A percentile compares a stretch with the other conserved stretches of the same genome.
Conservation (phyloP, 2,329 filamentous ascomycete species). For the Xylaria digitata region DNA sequence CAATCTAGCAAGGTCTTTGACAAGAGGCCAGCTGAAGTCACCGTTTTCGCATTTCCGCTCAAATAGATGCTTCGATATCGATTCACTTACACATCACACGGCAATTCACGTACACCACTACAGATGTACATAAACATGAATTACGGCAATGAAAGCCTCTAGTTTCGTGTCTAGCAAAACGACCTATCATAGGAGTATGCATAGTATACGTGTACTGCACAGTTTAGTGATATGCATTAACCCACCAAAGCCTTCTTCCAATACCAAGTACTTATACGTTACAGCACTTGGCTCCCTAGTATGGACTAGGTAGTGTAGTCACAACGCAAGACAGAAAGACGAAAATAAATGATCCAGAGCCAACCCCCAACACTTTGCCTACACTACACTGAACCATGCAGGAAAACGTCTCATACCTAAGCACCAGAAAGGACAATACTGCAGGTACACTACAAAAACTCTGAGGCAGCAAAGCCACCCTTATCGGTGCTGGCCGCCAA, state of each 20-base stretch:
- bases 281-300: not conserved
- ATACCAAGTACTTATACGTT: too few relatives aligned
- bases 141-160: not conserved
- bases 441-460: not conserved
- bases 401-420: not conserved
- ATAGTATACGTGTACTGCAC: not conserved
- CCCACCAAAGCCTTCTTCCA: too few relatives aligned
- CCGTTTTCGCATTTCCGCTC: slow-evolving; percentile 12
- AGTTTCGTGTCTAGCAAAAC: not conserved
- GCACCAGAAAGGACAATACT: not conserved
- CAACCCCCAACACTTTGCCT: not conserved
- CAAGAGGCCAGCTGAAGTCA: slow-evolving; percentile 32
- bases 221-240: not conserved
- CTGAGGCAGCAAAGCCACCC: not conserved
- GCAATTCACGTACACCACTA: slow-evolving; percentile 12
- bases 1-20: slow-evolving; percentile 28
- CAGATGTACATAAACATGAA: slow-evolving; percentile 1
- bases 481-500: slow-evolving; percentile 2
- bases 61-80: slow-evolving; percentile 13
- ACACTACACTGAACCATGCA: slow-evolving; percentile 2
- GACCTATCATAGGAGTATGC: slow-evolving; percentile 4
- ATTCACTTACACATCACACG: slow-evolving; percentile 4
- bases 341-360: not conserved
- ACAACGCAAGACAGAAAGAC: not conserved
- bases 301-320: too few relatives aligned